phyloP scores from a whole-genome alignment of 768 basidiomycete genomes.

The Glaciozyma martinii region DNA sequence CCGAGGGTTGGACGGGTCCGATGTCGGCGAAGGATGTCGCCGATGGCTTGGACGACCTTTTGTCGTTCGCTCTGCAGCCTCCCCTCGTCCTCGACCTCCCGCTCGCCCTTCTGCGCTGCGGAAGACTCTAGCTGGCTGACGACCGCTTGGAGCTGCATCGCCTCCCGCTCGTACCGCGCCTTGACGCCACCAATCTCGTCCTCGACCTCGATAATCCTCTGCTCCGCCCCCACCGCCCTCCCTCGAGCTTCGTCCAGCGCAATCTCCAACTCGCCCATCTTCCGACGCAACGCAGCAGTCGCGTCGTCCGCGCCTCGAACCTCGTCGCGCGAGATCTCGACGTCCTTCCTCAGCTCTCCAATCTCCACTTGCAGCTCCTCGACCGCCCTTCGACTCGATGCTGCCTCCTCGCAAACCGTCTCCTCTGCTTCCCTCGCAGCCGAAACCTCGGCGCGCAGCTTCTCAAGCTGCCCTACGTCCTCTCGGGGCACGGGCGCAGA shows the following conservation, averaged over 20 bases:
- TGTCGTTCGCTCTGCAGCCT: neutral
- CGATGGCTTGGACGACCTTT: constrained; percentile 6
- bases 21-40: constrained; percentile 28
- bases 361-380: neutral
- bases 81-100: neutral
- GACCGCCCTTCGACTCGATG: constrained; percentile 41
- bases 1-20: constrained; percentile 19
- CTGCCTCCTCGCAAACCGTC: constrained; percentile 21
- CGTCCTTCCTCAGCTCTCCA: neutral
- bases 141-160: neutral
- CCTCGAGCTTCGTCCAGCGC: constrained; percentile 10
- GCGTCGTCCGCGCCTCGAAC: neutral
- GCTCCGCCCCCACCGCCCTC: neutral
- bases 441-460: constrained; percentile 38
- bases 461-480: neutral
- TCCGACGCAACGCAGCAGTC: constrained; percentile 20
- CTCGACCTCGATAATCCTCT: constrained; percentile 1
- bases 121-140: constrained; percentile 2
- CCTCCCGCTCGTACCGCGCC: neutral
- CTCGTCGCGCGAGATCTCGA: neutral
- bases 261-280: constrained; percentile 31
- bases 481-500: constrained; percentile 35
- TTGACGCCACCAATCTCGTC: neutral
- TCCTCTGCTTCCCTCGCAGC: constrained; percentile 41
- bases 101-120: neutral